Evolutionary conservation across 192 early-diverging fungal genomes (phyloP).

Genomic region (Spizellomyces sp.): DNA sequence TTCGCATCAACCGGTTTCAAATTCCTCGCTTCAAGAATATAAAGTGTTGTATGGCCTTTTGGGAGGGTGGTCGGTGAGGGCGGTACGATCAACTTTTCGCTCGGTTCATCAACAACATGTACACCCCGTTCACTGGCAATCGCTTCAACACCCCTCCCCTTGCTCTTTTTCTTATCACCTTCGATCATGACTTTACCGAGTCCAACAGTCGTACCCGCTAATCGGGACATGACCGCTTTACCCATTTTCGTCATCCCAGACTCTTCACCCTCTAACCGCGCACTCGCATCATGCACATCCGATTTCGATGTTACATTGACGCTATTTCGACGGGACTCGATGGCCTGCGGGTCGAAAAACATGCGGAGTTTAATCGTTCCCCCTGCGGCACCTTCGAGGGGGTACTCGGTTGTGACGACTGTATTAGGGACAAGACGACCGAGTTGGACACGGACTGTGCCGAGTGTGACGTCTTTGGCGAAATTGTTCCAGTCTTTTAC

Average conservation of each 20-base stretch:
- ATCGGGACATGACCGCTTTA: slow-evolving; percentile 10
- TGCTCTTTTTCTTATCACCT: neutral
- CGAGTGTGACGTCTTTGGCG: slow-evolving; percentile 69
- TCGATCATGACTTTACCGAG: slow-evolving; percentile 12
- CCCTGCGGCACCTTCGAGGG: slow-evolving; percentile 20
- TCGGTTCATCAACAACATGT: neutral
- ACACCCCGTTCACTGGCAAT: slow-evolving; percentile 11
- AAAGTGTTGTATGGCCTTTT: slow-evolving; percentile 23
- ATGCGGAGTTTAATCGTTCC: slow-evolving; percentile 34
- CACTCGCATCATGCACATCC: slow-evolving; percentile 4
- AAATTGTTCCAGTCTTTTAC: slow-evolving; percentile 87
- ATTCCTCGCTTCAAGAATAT: slow-evolving; percentile 50
- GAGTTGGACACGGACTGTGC: slow-evolving; percentile 42
- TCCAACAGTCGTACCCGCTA: slow-evolving; percentile 17
- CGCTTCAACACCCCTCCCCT: neutral
- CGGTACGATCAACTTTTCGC: too few relatives aligned
- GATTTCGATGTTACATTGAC: neutral
- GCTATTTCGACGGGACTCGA: neutral
- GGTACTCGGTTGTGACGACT: slow-evolving; percentile 15
- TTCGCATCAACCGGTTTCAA: slow-evolving; percentile 59
- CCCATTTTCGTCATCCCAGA: slow-evolving; percentile 14
- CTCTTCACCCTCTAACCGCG: slow-evolving; percentile 19
- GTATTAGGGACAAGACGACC: slow-evolving; percentile 31
- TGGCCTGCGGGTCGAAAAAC: slow-evolving; percentile 43
- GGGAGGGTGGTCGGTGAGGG: too few relatives aligned